Conservation (phyloP, 441 rosid genomes). For the Croton laevigatus region DNA sequence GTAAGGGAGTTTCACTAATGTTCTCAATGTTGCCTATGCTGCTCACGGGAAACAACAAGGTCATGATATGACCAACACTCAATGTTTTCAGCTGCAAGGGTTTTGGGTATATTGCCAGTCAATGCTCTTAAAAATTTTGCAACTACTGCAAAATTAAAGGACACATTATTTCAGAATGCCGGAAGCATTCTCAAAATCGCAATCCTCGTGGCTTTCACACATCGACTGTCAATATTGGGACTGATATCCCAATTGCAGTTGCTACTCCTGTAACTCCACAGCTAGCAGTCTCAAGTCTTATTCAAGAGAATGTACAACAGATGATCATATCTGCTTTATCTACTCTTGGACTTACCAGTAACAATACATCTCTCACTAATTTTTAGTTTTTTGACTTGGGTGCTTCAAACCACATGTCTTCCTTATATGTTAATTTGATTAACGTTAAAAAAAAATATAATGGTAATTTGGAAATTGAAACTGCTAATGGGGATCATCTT, state of each 20-base stretch:
- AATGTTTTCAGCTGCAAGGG: neutral
- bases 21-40: neutral
- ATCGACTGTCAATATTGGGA: neutral
- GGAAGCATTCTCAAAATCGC: neutral
- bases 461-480: neutral
- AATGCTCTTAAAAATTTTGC: neutral
- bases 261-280: no score
- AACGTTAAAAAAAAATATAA: conserved; percentile 8
- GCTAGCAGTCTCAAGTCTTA: no score
- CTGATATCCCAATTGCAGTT: no score
- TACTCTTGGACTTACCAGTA: neutral
- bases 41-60: neutral
- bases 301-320: neutral
- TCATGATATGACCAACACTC: neutral
- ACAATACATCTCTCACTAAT: neutral
- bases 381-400: neutral
- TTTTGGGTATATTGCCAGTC: neutral
- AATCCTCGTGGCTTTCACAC: neutral
- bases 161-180: neutral
- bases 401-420: neutral
- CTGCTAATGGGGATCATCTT: neutral
- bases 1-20: neutral
- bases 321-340: neutral
- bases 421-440: neutral
- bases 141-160: neutral